Base-by-base conservation (phyloP, 176 grass and related monocot species). In the Aegilops speltoides region DNA sequence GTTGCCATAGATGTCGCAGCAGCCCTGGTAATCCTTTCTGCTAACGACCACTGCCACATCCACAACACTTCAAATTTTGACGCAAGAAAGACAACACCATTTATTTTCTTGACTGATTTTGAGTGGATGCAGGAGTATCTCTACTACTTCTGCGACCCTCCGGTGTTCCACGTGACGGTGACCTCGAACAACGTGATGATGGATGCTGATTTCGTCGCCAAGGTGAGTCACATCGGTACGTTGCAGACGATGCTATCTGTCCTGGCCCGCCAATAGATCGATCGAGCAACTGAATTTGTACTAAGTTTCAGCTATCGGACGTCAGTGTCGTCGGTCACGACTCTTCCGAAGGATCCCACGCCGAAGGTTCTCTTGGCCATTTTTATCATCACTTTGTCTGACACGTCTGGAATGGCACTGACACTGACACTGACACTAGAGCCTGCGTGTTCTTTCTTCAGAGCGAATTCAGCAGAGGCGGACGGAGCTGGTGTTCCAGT, bases 1-100 rank as follows among this genome's bases (percentile, higher is more conserved):
- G 93, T 98, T 19, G 96, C 93, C 34, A 91, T 96, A 43, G 96
- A 96, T 54, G 80, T 98, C 48, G 97, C 93, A n/a, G 91, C 97
- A 83, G 97, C 97, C 40, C 84, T 98, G 93, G 97, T 98, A 89
- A 79, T 57, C 38, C 23, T 48, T 48, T 48, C 45, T 54, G 50
- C 16, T 19, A 38, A 50, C 17, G 25, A 61, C 36, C 38, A 43
- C 62, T 84, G 10, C 70, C 34, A 41, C 17, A 60, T 34, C 62
- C 62, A 13, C 11, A n/a, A 20, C 56, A 79, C 31, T n/a, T 67
- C 1, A 43, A 22, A 20, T 32, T 41, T 32, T 23, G 68, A 23
- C 37, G 11, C 34, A 48, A 13, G 77, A 77, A 77, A 57, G 38
- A 61, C 6, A 37, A 79, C n/a, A 20, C 1, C 76, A 61, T 71